phyloP scores from a whole-genome alignment of 2,329 filamentous ascomycete genomes.

The Grosmannia serpens region DNA sequence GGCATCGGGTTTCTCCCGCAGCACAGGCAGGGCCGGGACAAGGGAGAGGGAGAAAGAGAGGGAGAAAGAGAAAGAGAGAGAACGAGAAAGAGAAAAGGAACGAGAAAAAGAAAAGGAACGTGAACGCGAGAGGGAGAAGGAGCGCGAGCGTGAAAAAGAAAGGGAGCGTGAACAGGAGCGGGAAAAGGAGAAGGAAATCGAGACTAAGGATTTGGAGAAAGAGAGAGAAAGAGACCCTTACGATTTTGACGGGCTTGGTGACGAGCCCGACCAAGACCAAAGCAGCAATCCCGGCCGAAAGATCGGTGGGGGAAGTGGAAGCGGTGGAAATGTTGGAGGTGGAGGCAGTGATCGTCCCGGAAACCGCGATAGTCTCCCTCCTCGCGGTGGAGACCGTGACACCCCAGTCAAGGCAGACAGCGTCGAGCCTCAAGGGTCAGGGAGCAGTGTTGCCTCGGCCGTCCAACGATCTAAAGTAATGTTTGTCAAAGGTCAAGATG shows the following conservation, averaged over 20 bases:
- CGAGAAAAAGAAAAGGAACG: slow-evolving; percentile 18
- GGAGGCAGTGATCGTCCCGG: slow-evolving; percentile 18
- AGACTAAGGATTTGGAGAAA: slow-evolving; percentile 1
- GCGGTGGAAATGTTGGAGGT: neutral
- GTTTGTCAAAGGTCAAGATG: slow-evolving; percentile 51
- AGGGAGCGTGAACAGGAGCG: neutral
- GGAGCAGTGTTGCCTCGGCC: slow-evolving; percentile 22
- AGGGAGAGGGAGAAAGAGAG: slow-evolving; percentile 15
- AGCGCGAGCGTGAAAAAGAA: slow-evolving; percentile 17
- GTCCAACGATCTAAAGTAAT: slow-evolving; percentile 37
- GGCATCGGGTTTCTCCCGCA: slow-evolving; percentile 8
- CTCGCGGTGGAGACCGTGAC: slow-evolving; percentile 31
- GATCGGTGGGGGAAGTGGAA: slow-evolving; percentile 19
- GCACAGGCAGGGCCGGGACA: slow-evolving; percentile 11
- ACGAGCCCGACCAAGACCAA: slow-evolving; percentile 30
- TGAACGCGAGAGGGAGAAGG: slow-evolving; percentile 18
- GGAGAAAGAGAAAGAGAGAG: slow-evolving; percentile 11
- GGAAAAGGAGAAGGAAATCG: neutral
- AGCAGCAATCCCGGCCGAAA: slow-evolving; percentile 24
- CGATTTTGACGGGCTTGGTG: slow-evolving; percentile 30
- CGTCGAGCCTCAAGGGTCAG: slow-evolving; percentile 36
- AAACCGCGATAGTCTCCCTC: slow-evolving; percentile 23
- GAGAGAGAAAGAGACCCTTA: slow-evolving; percentile 18
- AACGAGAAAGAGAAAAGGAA: slow-evolving; percentile 13
- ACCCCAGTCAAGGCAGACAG: slow-evolving; percentile 46